phyloP scores from a whole-genome alignment of 805 yeast genomes.

The Metschnikowia amazonensis region DNA sequence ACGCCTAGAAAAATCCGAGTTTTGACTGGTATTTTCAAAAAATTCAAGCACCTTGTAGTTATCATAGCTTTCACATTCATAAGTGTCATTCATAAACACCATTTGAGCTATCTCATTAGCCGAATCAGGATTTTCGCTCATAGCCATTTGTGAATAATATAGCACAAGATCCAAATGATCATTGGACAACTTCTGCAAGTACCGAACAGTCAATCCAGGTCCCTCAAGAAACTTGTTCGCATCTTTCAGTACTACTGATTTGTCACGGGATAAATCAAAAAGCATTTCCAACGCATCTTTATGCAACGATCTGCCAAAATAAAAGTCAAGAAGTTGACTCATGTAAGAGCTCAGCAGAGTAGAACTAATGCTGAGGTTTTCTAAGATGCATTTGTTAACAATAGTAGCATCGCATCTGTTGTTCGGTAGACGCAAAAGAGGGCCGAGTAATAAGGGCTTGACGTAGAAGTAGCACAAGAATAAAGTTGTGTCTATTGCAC shows the following conservation, averaged over 20 bases:
- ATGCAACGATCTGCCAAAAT: conserved; percentile 59
- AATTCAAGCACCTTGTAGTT: conserved; percentile 50
- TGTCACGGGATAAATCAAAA: conserved; percentile 22
- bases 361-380: conserved; percentile 26
- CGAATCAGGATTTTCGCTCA: conserved; percentile 25
- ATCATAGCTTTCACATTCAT: conserved; percentile 57
- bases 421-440: conserved; percentile 66
- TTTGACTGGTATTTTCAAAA: conserved; percentile 29
- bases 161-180: conserved; percentile 52
- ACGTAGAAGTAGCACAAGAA: conserved; percentile 70
- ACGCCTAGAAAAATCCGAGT: conserved; percentile 24
- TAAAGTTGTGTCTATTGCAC: conserved; percentile 70
- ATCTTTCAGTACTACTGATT: conserved; percentile 13
- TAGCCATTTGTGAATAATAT: conserved; percentile 51
- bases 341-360: conserved; percentile 37
- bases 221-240: conserved; percentile 30
- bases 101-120: conserved; percentile 26
- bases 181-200: conserved; percentile 53
- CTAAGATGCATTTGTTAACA: conserved; percentile 52
- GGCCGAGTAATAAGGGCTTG: conserved; percentile 72
- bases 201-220: conserved; percentile 47
- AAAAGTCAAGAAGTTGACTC: conserved; percentile 75
- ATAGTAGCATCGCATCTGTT: conserved; percentile 67
- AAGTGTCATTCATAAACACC: conserved; percentile 65
- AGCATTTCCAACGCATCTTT: conserved; percentile 63